Base-by-base conservation (phyloP, 768 basidiomycete species). In the Aureoboletus auriporus region DNA sequence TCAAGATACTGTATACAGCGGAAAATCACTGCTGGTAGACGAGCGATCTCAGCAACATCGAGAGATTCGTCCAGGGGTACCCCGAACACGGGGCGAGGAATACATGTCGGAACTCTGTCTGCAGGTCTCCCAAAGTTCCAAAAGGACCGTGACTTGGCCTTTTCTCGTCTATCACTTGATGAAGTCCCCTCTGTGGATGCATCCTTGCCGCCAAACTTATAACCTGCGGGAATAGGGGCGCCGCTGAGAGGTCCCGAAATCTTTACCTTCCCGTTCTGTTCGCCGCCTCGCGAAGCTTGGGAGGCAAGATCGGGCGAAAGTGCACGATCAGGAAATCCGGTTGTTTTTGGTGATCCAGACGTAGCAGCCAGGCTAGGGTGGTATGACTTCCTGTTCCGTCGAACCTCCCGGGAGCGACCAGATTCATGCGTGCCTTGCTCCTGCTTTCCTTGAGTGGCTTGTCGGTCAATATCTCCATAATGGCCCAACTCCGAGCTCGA, bases 1-100 rank as follows among this genome's bases (percentile, higher is more conserved):
- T 98, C 92, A 47, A 99, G 74, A 69, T 95, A 99, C 62, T 96
- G 86, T 56, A 99, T 94, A 56, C 86, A 89, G 46, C 96, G 83
- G 75, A 94, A 99, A 30, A 96, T 86, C 57, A 97, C 87, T 7
- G 95, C 91, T 4, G 96, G 96, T 17, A 99, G 75, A 58, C 86
- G 85, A 44, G 86, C 93, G 47, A 97, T 90, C 61, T 90, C 80
- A 14, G 90, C 86, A 23, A 98, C 82, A 1, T 90, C 86, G 29
- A 99, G 77, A 1, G 93, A 85, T 49, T 97, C 93, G 49, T 89
- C 82, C 37, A 99, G 67, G 7, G 88, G 75, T 11, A 97, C 86
- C 26, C 88, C 93, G 63, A 98, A 97, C 26, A 99, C 91, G 1
- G 85, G 84, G 49, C 89, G 77, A 47, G 82, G 79, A 41, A 71